Evolutionary conservation across 106 monocot species (phyloP).

Genomic region (Apostasia ramifera): DNA sequence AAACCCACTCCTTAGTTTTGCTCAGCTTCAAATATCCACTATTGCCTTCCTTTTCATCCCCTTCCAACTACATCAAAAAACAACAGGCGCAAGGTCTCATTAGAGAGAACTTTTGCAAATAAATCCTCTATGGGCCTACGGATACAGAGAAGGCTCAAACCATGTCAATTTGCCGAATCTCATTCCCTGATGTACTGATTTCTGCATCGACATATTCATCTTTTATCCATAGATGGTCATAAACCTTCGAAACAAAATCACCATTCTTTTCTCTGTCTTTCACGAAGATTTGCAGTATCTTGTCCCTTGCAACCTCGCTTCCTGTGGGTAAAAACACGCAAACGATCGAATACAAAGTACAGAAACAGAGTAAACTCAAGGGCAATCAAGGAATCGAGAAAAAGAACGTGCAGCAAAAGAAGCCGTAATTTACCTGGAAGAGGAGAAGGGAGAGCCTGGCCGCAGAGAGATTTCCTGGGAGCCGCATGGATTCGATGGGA

Average conservation of each 20-base stretch:
- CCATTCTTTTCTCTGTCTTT: slow-evolving; percentile 65
- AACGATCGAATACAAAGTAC: background rate
- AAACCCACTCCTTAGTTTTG: slow-evolving; percentile 58
- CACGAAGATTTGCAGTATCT: slow-evolving; percentile 46
- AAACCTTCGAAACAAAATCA: slow-evolving; percentile 66
- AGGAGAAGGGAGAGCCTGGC: background rate
- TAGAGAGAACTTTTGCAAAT: background rate
- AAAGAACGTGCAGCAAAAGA: background rate
- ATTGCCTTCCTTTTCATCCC: slow-evolving; percentile 24
- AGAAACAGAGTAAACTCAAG: background rate
- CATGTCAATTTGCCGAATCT: slow-evolving; percentile 18
- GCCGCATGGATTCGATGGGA: background rate
- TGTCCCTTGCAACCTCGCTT: slow-evolving; percentile 42
- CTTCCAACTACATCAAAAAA: slow-evolving; percentile 12
- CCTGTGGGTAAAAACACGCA: slow-evolving; percentile 8
- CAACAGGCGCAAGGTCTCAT: background rate
- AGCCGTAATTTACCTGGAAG: background rate
- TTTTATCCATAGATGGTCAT: slow-evolving; percentile 54
- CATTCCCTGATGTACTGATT: slow-evolving; percentile 13
- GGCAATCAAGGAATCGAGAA: background rate
- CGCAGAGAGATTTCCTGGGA: background rate
- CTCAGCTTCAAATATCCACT: slow-evolving; percentile 60
- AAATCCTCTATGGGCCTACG: background rate
- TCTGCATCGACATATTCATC: slow-evolving; percentile 24
- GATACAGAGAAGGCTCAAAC: slow-evolving; percentile 5